phyloP scores from a whole-genome alignment of 2,329 filamentous ascomycete species.

The Venturia aucupariae region DNA sequence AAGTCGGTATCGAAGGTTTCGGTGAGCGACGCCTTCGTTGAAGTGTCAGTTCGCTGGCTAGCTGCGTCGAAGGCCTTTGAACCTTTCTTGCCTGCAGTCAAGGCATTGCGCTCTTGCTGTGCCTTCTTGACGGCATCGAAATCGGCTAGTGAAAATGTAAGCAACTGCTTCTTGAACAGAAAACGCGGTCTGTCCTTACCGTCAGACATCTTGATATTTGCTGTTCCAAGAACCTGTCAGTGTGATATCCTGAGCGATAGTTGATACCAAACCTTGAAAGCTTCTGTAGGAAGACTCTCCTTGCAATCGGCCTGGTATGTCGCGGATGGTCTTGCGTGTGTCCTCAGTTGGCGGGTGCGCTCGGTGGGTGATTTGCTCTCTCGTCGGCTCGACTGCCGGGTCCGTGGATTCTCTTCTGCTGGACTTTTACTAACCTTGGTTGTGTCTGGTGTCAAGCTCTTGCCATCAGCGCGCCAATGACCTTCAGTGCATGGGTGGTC shows the following conservation, averaged over 20 bases:
- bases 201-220: conserved; percentile 26
- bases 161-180: background rate
- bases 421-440: background rate
- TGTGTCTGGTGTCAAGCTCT: background rate
- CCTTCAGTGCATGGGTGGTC: background rate
- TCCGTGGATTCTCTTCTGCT: background rate
- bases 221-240: conserved; percentile 8
- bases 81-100: conserved; percentile 68
- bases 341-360: background rate
- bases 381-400: background rate
- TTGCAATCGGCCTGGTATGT: background rate
- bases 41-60: conserved; percentile 71
- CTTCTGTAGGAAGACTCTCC: background rate
- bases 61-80: conserved; percentile 69
- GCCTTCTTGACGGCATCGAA: conserved; percentile 81
- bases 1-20: conserved; percentile 82
- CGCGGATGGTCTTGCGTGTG: background rate
- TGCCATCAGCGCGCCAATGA: conserved; percentile 2
- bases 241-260: conserved; percentile 3
- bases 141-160: conserved; percentile 46
- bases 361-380: background rate
- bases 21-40: conserved; percentile 83
- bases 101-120: conserved; percentile 85
- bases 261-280: conserved; percentile 3
- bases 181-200: conserved; percentile 18